A percentile compares a stretch with the other conserved stretches of the same genome.
Evolutionary conservation across 805 yeast genomes (phyloP).

Genomic region (Ogataea kodamae): DNA sequence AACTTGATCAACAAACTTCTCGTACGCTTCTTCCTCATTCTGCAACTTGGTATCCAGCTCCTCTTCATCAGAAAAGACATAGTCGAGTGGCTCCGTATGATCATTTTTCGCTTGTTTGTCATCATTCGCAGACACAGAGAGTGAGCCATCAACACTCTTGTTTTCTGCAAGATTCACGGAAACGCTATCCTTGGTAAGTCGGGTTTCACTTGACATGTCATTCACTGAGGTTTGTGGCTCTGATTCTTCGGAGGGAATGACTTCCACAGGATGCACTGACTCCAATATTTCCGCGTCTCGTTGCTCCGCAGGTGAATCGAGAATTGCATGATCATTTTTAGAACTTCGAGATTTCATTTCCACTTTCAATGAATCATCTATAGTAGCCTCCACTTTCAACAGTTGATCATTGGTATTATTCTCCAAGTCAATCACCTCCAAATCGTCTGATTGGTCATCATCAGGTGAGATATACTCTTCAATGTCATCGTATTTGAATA

Average conservation of each 20-base stretch:
- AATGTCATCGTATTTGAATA: conserved; percentile 51
- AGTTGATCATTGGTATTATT: conserved; percentile 1
- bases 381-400: neutral
- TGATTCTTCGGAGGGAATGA: neutral
- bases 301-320: neutral
- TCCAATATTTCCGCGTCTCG: neutral
- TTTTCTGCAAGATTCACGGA: conserved; percentile 1
- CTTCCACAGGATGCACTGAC: neutral
- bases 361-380: neutral
- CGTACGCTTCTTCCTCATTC: conserved; percentile 72
- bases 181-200: neutral
- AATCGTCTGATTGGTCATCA: conserved; percentile 6
- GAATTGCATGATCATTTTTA: too few species aligned
- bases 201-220: neutral
- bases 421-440: conserved; percentile 1
- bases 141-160: neutral
- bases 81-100: conserved; percentile 36
- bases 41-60: conserved; percentile 63
- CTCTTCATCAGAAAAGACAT: conserved; percentile 74
- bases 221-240: neutral
- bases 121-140: neutral
- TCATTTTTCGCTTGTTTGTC: conserved; percentile 1
- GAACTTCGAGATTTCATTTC: too few species aligned
- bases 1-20: conserved; percentile 49
- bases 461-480: conserved; percentile 27